Base-by-base conservation (phyloP, 176 grass and related monocot genomes). In the Triticum urartu region DNA sequence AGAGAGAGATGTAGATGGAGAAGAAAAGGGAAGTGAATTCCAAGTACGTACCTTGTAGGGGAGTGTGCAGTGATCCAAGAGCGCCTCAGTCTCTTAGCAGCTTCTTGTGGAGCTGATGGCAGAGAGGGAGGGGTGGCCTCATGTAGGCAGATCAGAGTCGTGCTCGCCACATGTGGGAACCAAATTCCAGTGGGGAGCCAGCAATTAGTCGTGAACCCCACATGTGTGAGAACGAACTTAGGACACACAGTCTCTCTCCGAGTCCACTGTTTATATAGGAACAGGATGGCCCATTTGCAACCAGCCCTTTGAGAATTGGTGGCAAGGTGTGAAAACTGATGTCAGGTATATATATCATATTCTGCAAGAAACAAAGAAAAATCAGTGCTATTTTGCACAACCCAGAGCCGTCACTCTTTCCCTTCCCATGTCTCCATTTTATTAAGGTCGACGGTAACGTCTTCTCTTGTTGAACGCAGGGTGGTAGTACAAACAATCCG, bases 131-230 rank as follows among this genome's bases (percentile, higher is more conserved):
- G 38, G 72, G 63, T 21, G 42, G 30, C 26, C 84, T 83, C 65
- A 43, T 78, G 40, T 9, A 42, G 38, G 24, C 62, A 70, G 21
- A 77, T 63, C 83, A 75, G 43, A 48, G 4, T 79, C 56, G 3
- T 71, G 74, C 73, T 66, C 15, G 42, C 43, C 43, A 66, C 63
- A 28, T 54, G 52, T 25, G 76, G 4, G 72, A 72, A 83, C 39
- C 63, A 77, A 77, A 82, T 26, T 86, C 77, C 78, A 89, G 88
- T 89, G 78, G 78, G 36, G 62, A 22, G 48, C 69, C 83, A 87
- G 89, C 89, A 56, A 59, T 76, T 76, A 32, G 40, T n/a, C 64
- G 40, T 30, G 17, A 72, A 86, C 78, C 85, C 68, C 69, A 66
- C 79, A 81, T 81, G 64, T 54, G 7, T 50, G 54, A 21, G 56